Base-by-base conservation (phyloP, 176 grass and related monocot species). In the Juncus inflexus region DNA sequence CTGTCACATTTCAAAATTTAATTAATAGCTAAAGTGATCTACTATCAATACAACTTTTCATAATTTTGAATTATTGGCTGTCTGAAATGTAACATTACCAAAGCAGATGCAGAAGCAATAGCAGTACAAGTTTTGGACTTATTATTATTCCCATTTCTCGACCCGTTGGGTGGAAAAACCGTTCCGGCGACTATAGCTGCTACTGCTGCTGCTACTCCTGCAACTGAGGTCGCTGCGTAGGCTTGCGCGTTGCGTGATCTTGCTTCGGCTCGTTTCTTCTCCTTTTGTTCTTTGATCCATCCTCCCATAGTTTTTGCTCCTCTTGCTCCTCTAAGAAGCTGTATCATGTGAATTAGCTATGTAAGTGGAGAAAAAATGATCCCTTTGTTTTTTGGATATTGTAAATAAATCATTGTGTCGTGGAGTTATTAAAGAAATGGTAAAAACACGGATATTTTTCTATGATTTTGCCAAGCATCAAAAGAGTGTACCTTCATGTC, bases 231-330 rank as follows among this genome's bases (percentile, higher is more conserved):
- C 1, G 91, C 87, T 0, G 91, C 91, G 43, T 96, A 96, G 5
- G 76, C 84, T 75, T 96, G 84, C 36, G 91, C 91, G 52, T 88
- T 90, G 40, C 87, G 81, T 0, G 91, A 87, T 40, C 91, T 72
- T 4, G 87, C 84, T 77, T 96, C 91, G 3, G 81, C 81, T 67
- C 87, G 78, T 67, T 87, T 87, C 78, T 87, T 87, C 81, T 96
- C 91, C 87, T 84, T 83, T 72, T 90, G 91, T 77, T 96, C 87
- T 77, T 96, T 90, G 63, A 96, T 81, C 91, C 91, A 96, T 60
- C 65, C 50, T 12, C 81, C 87, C 79, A 96, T 87, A 51, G 87
- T 86, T 69, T 77, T 90, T 42, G 76, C 81, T 47, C 74, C 19
- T 2, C 74, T 74, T 0, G 66, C 41, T 1, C 65, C 76, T 13